These are phyloP conservation scores for Erythrobasidium yunnanense DNA, from an alignment of 768 basidiomycete genomes.

Conservation along the genomic window DNA sequence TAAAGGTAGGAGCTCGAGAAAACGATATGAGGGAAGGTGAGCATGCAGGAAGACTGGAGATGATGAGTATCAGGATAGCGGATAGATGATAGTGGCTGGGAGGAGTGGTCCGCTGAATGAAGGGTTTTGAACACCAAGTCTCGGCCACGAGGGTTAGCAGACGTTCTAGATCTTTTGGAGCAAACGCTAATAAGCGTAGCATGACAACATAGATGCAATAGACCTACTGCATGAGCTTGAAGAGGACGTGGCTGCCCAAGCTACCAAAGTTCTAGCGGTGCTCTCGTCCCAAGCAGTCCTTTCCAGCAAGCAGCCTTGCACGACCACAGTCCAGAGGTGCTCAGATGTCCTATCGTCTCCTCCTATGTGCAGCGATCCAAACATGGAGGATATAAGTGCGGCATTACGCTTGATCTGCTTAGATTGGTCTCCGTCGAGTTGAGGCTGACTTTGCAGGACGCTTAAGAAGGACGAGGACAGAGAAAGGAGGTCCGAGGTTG, in stretches of 20 bases:
- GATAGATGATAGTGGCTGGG: too few species aligned
- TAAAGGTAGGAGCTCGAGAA: conserved; percentile 47
- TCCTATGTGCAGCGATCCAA: not conserved
- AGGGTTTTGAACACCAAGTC: too few species aligned
- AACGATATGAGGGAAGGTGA: conserved; percentile 44
- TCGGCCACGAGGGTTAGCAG: too few species aligned
- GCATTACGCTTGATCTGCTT: too few species aligned
- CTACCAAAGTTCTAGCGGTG: not conserved
- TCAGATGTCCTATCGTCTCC: not conserved
- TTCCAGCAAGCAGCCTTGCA: not conserved
- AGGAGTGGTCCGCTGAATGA: too few species aligned
- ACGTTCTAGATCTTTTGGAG: too few species aligned
- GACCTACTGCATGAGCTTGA: too few species aligned
- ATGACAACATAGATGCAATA: too few species aligned
- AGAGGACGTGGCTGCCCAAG: too few species aligned
- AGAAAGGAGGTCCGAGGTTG: not conserved
- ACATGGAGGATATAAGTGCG: too few species aligned
- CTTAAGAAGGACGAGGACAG: not conserved
- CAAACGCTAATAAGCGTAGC: too few species aligned
- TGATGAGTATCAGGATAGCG: conserved; percentile 54
- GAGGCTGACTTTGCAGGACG: not conserved
- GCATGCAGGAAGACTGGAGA: conserved; percentile 53
- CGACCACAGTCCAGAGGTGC: not conserved
- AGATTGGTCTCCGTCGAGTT: too few species aligned
- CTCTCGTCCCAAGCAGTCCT: not conserved